These are phyloP conservation scores for Bruguiera parviflora DNA, from an alignment of 345 rosid genomes.

Conservation along the genomic window DNA sequence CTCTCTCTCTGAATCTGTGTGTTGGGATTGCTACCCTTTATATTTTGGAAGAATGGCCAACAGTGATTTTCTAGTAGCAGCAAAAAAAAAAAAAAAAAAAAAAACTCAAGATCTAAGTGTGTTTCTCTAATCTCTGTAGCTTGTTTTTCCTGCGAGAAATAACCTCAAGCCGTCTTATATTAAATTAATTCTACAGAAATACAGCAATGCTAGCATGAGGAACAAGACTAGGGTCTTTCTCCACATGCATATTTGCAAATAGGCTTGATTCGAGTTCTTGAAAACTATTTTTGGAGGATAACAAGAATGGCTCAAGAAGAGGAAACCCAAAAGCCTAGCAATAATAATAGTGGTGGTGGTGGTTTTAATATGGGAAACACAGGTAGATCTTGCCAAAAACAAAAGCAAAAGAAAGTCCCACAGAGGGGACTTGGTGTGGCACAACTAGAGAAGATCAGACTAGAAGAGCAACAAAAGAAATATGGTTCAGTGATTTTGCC, in stretches of 20 bases:
- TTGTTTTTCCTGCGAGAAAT: neutral
- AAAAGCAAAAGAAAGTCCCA: slow-evolving; percentile 49
- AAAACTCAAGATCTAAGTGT: neutral
- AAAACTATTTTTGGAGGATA: slow-evolving; percentile 19
- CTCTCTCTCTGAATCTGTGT: slow-evolving; percentile 2
- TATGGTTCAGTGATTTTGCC: slow-evolving; percentile 24
- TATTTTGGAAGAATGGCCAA: neutral
- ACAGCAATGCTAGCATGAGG: too few species aligned
- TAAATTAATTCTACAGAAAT: neutral
- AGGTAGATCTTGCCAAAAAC: slow-evolving; percentile 35
- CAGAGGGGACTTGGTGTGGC: slow-evolving; percentile 76
- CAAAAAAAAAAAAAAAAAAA: too few species aligned
- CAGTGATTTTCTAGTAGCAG: neutral
- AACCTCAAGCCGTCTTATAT: neutral
- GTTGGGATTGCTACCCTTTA: neutral
- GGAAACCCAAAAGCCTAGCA: slow-evolving; percentile 33
- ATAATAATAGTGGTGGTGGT: slow-evolving; percentile 21
- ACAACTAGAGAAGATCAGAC: slow-evolving; percentile 57
- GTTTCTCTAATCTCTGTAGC: neutral
- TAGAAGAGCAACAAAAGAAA: slow-evolving; percentile 50
- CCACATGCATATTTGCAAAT: neutral
- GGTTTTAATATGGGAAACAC: slow-evolving; percentile 14
- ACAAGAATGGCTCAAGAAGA: slow-evolving; percentile 43
- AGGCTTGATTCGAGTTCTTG: neutral
- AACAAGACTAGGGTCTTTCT: slow-evolving; percentile 19